Evolutionary conservation across 2,329 filamentous ascomycete genomes (phyloP), one percentile per base, ranked within the genome.

Genomic region (Claviceps monticola): DNA sequence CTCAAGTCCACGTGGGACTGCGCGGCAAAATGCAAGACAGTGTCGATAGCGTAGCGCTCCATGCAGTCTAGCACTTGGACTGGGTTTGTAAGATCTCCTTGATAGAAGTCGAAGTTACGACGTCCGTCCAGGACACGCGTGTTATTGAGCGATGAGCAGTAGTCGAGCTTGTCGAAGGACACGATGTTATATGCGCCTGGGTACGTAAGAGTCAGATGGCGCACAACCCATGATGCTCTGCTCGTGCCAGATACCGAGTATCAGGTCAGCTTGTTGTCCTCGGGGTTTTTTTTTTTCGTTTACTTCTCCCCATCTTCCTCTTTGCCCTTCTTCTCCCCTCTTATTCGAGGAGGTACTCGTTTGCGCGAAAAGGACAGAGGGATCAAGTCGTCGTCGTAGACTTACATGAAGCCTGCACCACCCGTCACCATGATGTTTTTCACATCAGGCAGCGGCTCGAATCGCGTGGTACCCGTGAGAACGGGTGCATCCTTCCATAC

Each of bases 351-450:
- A 14, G n/a, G 11, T 29, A n/a, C 23, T 23, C 23, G 21, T 38
- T 36, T 38, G 11, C 38, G 7, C 19, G 4, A 16, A 16, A 48
- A 21, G 26, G 19, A 36, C 19, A n/a, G 19, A 21, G 19, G 1
- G 21, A 14, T 44, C 17, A 41, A 39, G 23, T 19, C 44, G 34
- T 46, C 21, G 17, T 11, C 16, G 19, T 41, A 11, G 17, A 68
- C 83, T 67, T 73, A 88, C 85, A 91, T 90, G 73, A 93, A 93
- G 59, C 87, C 87, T 56, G 86, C 86, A 51, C 86, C 87, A 48
- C 87, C 87, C 19, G 87, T 91, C 56, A 93, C 78, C 76, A 91
- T 83, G 60, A 91, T 89, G 62, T 88, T 90, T 66, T 79, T 84
- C 51, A 86, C 80, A 66, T 84, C 80, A 23, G 75, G 71, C 5